Base-by-base conservation (phyloP, 2,329 filamentous ascomycete genomes). In the Fusarium sp. region DNA sequence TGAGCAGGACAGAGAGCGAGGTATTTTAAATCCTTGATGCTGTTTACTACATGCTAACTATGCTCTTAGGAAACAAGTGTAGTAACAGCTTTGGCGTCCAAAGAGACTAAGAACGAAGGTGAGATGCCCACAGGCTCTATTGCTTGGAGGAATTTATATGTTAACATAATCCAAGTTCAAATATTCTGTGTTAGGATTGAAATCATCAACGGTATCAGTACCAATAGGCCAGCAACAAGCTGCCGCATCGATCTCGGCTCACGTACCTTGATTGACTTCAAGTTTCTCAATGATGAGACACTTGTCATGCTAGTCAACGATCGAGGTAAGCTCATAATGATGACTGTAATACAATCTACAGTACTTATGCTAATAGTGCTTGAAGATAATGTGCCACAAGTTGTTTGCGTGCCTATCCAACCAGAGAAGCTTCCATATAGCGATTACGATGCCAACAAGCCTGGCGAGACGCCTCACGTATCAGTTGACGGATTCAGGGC, bases 251-350 rank as follows among this genome's bases (percentile, higher is more conserved):
- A 78, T 31, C 77, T 88, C 3, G 80, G 77, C 2, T 73, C 79
- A 8, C 80, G 79, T 13, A 79, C 77, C n/a, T 78, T 90, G 18
- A 77, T 88, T 21, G 90, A 93, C 75, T 77, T 91, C 16, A 90
- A 91, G 74, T 93, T 94, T 73, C 84, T 92, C 42, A 84, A 91
- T 71, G 87, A 91, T 57, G 78, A 84, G 15, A 83, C 81, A 0
- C 76, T 94, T 3, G 82, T 93, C 54, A 70, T 92, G 3, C 83
- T 94, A 3, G 78, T 86, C 85, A 78, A 74, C 76, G 42, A 69
- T 53, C 24, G 74, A 72, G 81, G 84, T 83, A 73, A 41, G 70
- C 65, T 21, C 7, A 11, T 13, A 11, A 7, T 5, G 20, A 44
- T 23, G 39, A 43, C 12, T 38, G 26, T 28, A n/a, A n/a, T 10